Conservation (phyloP, 164 flowering plant genomes). For the Kingdonia uniflora region DNA sequence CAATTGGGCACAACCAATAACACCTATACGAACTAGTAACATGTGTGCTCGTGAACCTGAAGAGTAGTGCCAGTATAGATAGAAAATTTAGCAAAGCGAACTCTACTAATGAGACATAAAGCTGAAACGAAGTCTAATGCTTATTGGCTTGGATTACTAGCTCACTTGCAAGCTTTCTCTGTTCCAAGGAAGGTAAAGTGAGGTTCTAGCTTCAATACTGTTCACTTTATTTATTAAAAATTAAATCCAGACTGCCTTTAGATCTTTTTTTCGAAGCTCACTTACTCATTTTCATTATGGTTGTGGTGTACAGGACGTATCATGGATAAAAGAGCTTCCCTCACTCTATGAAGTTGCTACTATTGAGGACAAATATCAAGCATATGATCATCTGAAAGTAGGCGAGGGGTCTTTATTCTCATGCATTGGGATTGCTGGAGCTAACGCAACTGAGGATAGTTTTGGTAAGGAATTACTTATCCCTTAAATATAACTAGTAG, state of each 20-base stretch:
- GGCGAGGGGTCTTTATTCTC: slow-evolving; percentile 78
- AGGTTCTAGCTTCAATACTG: too few species aligned
- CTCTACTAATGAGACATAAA: slow-evolving; percentile 93
- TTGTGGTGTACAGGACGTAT: slow-evolving; percentile 50
- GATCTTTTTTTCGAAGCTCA: too few species aligned
- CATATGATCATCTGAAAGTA: slow-evolving; percentile 77
- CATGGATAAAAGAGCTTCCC: slow-evolving; percentile 79
- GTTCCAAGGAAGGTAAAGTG: slow-evolving; percentile 81
- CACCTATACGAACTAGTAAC: too few species aligned
- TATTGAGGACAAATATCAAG: slow-evolving; percentile 74
- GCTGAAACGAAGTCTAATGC: slow-evolving; percentile 95
- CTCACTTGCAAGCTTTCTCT: slow-evolving; percentile 88
- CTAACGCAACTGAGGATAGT: slow-evolving; percentile 61
- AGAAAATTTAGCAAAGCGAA: too few species aligned
- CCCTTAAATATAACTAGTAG: neutral
- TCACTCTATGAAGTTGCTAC: slow-evolving; percentile 76
- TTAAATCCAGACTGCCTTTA: too few species aligned
- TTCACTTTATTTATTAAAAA: too few species aligned
- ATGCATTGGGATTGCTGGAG: slow-evolving; percentile 88
- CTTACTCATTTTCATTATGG: too few species aligned
- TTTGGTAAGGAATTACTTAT: slow-evolving; percentile 30
- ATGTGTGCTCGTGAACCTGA: too few species aligned
- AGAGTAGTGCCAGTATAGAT: too few species aligned
- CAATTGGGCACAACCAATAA: too few species aligned
- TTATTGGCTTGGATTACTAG: slow-evolving; percentile 93